phyloP scores from a whole-genome alignment of 352 stramenopile genomes.

The Blastocystis sp. region DNA sequence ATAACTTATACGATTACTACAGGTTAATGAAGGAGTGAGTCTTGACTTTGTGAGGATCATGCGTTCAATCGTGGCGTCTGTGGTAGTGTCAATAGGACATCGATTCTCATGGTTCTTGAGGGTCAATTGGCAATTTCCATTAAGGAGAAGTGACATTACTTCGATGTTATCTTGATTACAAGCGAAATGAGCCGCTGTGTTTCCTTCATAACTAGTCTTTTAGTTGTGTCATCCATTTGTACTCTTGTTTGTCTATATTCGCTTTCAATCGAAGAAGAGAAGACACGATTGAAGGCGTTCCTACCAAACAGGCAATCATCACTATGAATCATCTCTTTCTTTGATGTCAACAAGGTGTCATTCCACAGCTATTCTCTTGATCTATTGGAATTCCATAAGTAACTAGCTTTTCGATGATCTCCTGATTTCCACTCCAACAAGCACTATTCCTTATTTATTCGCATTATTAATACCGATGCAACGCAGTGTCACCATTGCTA shows the following conservation, averaged over 20 bases:
- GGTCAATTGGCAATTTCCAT: background rate
- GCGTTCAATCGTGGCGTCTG: background rate
- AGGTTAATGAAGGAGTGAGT: background rate
- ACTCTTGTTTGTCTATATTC: conserved; percentile 40
- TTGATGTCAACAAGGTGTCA: conserved; percentile 14
- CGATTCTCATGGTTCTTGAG: background rate
- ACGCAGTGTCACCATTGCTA: conserved; percentile 23
- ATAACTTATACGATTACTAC: background rate
- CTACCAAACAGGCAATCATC: conserved; percentile 23
- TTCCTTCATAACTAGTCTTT: conserved; percentile 23
- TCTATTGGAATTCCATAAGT: background rate
- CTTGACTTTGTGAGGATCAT: conserved; percentile 14
- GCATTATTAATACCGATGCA: background rate
- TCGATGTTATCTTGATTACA: background rate
- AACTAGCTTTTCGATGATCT: background rate
- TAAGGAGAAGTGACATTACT: conserved; percentile 2
- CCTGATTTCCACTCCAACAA: conserved; percentile 34
- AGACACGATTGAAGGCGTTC: background rate
- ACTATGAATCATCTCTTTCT: background rate
- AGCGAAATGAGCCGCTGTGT: conserved; percentile 16
- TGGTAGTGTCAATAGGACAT: conserved; percentile 1
- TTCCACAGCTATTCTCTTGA: background rate
- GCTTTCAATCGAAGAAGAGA: background rate
- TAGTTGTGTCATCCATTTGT: background rate
- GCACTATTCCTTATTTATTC: background rate